These are phyloP conservation scores for Tolypocladium album DNA, from an alignment of 2,329 filamentous ascomycete genomes.

Conservation along the genomic window DNA sequence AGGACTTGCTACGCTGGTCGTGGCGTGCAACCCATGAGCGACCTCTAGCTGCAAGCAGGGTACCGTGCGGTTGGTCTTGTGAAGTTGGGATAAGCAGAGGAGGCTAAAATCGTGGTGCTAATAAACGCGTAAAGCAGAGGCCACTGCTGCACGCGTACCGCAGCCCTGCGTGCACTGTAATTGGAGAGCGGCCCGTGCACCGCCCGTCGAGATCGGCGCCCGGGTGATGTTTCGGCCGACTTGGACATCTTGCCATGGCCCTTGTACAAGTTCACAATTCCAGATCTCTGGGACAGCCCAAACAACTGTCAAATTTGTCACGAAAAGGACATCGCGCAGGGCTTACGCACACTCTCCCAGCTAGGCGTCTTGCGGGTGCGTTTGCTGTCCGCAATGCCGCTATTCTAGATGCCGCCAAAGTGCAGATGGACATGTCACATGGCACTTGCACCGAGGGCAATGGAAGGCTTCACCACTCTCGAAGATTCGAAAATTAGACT, in stretches of 20 bases:
- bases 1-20: not conserved
- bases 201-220: not conserved
- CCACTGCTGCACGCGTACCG: not conserved
- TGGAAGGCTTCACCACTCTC: too few species aligned
- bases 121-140: not conserved
- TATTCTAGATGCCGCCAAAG: too few species aligned
- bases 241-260: not conserved
- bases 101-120: not conserved
- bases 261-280: not conserved
- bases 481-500: not conserved
- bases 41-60: not conserved
- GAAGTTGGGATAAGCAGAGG: not conserved
- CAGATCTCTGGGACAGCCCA: not conserved
- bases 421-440: too few species aligned
- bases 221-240: constrained; percentile 1
- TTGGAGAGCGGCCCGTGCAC: not conserved
- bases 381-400: too few species aligned
- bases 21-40: not conserved
- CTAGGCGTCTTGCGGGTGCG: too few species aligned
- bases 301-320: not conserved
- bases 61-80: not conserved
- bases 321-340: too few species aligned
- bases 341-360: too few species aligned
- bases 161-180: not conserved
- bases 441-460: too few species aligned